Evolutionary conservation across 176 grass and related monocot species (phyloP).

Genomic region (Eleusine indica): DNA sequence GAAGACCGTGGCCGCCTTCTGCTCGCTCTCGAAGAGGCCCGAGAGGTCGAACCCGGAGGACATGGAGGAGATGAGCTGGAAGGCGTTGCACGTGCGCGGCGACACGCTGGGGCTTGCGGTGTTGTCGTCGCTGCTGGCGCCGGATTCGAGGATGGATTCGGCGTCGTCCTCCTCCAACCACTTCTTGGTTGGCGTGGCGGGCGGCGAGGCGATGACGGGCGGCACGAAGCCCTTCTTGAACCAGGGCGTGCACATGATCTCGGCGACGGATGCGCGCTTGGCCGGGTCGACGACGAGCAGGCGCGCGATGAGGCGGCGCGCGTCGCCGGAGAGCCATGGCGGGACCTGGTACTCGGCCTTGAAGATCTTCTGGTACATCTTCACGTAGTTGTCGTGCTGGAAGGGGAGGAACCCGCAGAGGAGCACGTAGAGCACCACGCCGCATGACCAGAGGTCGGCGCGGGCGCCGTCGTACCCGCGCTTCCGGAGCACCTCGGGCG

Average conservation of each 20-base stretch:
- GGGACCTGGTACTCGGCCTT: constrained; percentile 82
- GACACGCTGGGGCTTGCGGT: constrained; percentile 5
- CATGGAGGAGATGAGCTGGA: constrained; percentile 95
- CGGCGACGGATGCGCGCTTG: constrained; percentile 72
- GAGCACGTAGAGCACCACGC: constrained; percentile 90
- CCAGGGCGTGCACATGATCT: constrained; percentile 74
- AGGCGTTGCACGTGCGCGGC: constrained; percentile 88
- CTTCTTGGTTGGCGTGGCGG: constrained; percentile 35
- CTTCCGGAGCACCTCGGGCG: constrained; percentile 87
- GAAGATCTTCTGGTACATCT: constrained; percentile 94
- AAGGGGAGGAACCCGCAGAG: constrained; percentile 89
- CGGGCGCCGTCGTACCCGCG: constrained; percentile 76
- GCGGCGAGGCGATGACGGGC: constrained; percentile 25
- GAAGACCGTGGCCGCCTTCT: constrained; percentile 67
- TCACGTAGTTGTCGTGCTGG: constrained; percentile 73
- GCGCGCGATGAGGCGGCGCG: constrained; percentile 66
- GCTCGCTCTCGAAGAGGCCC: constrained; percentile 73
- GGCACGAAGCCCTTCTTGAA: constrained; percentile 65
- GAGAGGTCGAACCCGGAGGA: constrained; percentile 96
- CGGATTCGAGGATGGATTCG: background rate
- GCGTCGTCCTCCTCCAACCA: background rate
- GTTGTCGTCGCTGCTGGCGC: background rate
- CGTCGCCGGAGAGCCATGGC: constrained; percentile 80
- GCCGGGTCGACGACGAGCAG: constrained; percentile 79
- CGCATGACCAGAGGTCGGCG: constrained; percentile 94